Evolutionary conservation across 371 early-diverging fungal species (phyloP).

Genomic region (Actinomortierella wolfii): DNA sequence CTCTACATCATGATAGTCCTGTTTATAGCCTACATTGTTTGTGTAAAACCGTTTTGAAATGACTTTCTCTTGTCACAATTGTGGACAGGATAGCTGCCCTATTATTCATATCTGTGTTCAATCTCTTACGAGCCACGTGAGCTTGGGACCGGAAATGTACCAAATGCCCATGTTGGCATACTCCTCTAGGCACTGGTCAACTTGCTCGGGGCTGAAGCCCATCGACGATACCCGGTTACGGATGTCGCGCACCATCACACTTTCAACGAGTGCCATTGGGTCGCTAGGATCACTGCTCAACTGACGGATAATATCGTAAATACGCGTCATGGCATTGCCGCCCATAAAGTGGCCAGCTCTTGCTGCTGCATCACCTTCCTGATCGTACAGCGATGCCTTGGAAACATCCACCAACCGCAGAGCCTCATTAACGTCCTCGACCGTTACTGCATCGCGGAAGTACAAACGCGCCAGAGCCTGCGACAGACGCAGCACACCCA

Average conservation of each 20-base stretch:
- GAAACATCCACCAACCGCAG: conserved; percentile 90
- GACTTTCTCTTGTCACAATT: not conserved
- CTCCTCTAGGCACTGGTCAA: conserved; percentile 68
- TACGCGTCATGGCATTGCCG: conserved; percentile 56
- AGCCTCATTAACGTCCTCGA: conserved; percentile 95
- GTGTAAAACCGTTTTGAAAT: conserved; percentile 1
- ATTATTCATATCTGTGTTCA: conserved; percentile 1
- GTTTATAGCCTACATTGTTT: not conserved
- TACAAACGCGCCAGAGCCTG: conserved; percentile 92
- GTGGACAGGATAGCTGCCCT: not conserved
- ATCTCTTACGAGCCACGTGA: conserved; percentile 52
- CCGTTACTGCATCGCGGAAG: conserved; percentile 75
- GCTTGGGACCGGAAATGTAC: conserved; percentile 68
- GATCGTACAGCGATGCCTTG: conserved; percentile 65
- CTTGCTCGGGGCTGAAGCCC: conserved; percentile 79
- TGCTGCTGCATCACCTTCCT: conserved; percentile 42
- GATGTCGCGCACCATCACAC: conserved; percentile 53
- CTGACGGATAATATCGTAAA: conserved; percentile 71
- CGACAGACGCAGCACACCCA: conserved; percentile 92
- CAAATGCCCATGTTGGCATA: conserved; percentile 79
- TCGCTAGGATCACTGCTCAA: conserved; percentile 54
- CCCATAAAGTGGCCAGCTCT: conserved; percentile 22
- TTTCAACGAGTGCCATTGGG: conserved; percentile 32
- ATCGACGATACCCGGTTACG: conserved; percentile 73
- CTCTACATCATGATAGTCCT: not conserved